These are phyloP conservation scores for Penicillium capsulatum DNA, from an alignment of 2,329 filamentous ascomycete genomes.

Conservation along the genomic window DNA sequence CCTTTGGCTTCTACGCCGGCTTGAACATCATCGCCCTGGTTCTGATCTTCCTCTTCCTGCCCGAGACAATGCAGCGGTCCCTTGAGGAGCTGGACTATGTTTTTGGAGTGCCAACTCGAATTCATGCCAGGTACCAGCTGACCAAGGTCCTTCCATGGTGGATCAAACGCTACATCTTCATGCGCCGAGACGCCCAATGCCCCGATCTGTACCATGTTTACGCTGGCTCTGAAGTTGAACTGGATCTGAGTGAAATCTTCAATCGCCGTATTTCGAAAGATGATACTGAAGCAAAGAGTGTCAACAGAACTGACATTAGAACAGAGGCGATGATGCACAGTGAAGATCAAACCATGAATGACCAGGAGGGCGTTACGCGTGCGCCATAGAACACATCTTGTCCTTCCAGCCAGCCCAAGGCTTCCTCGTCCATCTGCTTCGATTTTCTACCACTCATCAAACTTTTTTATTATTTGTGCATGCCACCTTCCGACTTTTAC, in stretches of 20 bases:
- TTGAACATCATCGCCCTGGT: slow-evolving; percentile 55
- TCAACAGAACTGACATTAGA: too few species aligned
- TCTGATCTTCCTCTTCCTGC: slow-evolving; percentile 56
- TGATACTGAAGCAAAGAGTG: too few species aligned
- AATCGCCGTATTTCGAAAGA: background rate
- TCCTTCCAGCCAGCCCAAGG: too few species aligned
- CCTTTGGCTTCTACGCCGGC: slow-evolving; percentile 55
- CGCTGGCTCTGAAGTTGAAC: background rate
- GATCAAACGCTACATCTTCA: slow-evolving; percentile 54
- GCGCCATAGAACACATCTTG: too few species aligned
- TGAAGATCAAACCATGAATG: too few species aligned
- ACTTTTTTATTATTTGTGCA: background rate
- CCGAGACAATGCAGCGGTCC: slow-evolving; percentile 50
- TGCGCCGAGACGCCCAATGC: slow-evolving; percentile 46
- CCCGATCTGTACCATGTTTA: slow-evolving; percentile 45
- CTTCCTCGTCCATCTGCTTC: too few species aligned
- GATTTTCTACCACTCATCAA: too few species aligned
- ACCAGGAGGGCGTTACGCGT: too few species aligned
- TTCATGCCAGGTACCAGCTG: slow-evolving; percentile 53
- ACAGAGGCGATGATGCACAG: too few species aligned
- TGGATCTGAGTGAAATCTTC: background rate
- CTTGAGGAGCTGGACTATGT: slow-evolving; percentile 53
- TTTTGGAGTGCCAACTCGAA: slow-evolving; percentile 51
- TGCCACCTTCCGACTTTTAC: background rate
- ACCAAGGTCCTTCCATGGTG: slow-evolving; percentile 55